A percentile compares a stretch with the other conserved stretches of the same genome.
Evolutionary conservation across 2,329 filamentous ascomycete species (phyloP).

Genomic region (Cladosporium phlei): DNA sequence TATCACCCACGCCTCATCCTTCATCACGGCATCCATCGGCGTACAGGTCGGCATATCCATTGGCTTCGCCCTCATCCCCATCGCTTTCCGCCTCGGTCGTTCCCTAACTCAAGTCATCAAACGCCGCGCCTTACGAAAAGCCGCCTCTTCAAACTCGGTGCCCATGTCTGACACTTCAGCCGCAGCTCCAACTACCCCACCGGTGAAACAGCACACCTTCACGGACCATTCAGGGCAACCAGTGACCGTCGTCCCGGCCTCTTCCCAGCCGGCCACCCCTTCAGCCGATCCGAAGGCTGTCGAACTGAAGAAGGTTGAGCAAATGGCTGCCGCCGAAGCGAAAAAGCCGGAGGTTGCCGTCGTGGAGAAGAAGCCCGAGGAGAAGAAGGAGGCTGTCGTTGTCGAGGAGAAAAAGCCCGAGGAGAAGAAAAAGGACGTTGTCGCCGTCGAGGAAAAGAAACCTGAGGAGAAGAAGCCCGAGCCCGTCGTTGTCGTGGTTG

Average conservation of each 20-base stretch:
- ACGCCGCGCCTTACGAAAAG: no score
- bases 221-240: constrained; percentile 2
- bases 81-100: no score
- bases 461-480: background rate
- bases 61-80: no score
- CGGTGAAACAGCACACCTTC: constrained; percentile 6
- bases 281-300: background rate
- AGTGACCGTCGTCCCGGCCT: constrained; percentile 4
- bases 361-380: background rate
- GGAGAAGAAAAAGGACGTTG: background rate
- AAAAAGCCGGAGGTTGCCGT: background rate
- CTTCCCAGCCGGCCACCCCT: background rate
- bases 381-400: background rate
- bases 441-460: no score
- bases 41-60: no score
- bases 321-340: background rate
- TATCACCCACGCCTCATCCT: background rate
- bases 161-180: constrained; percentile 3
- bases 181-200: background rate
- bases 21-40: no score
- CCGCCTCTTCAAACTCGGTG: no score
- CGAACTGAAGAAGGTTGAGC: background rate
- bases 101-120: no score
- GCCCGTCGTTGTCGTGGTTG: background rate
- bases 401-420: background rate